These are phyloP conservation scores for Amesomyces nigricolor DNA, from an alignment of 2,329 filamentous ascomycete genomes.

Conservation along the genomic window DNA sequence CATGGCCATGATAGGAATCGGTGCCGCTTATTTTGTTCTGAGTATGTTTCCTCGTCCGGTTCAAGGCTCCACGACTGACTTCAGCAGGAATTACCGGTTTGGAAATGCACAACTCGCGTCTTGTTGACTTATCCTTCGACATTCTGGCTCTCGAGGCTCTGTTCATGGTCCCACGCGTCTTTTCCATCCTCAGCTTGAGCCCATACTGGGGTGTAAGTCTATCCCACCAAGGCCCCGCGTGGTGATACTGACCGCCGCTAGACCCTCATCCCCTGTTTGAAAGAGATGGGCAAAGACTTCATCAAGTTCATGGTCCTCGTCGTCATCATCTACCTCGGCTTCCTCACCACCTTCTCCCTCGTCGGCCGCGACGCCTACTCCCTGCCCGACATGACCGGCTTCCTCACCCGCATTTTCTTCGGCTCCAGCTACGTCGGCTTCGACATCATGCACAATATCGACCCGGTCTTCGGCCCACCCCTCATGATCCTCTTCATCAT, in stretches of 20 bases:
- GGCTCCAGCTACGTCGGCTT: slow-evolving; percentile 72
- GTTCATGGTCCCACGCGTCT: slow-evolving; percentile 84
- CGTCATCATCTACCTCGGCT: slow-evolving; percentile 77
- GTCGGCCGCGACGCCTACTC: slow-evolving; percentile 66
- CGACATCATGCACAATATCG: slow-evolving; percentile 57
- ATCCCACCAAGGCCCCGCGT: background rate
- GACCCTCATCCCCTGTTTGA: slow-evolving; percentile 80
- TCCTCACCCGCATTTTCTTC: slow-evolving; percentile 75
- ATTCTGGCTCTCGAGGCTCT: slow-evolving; percentile 84
- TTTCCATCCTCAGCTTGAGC: slow-evolving; percentile 78
- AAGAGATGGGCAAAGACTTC: slow-evolving; percentile 93
- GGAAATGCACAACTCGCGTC: slow-evolving; percentile 49
- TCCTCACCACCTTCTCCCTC: slow-evolving; percentile 79
- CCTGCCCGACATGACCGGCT: slow-evolving; percentile 65
- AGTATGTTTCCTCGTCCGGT: slow-evolving; percentile 47
- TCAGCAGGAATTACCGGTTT: slow-evolving; percentile 60
- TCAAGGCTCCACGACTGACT: slow-evolving; percentile 3
- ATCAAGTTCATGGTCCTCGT: slow-evolving; percentile 72
- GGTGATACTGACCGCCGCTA: slow-evolving; percentile 8
- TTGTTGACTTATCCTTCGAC: slow-evolving; percentile 80
- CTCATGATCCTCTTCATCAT: slow-evolving; percentile 69
- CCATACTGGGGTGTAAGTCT: slow-evolving; percentile 68
- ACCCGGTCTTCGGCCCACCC: slow-evolving; percentile 53
- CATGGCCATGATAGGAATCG: slow-evolving; percentile 70
- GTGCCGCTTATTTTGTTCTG: slow-evolving; percentile 63